phyloP scores from a whole-genome alignment of 176 grass and related monocot species.

The Panicum miliaceum region DNA sequence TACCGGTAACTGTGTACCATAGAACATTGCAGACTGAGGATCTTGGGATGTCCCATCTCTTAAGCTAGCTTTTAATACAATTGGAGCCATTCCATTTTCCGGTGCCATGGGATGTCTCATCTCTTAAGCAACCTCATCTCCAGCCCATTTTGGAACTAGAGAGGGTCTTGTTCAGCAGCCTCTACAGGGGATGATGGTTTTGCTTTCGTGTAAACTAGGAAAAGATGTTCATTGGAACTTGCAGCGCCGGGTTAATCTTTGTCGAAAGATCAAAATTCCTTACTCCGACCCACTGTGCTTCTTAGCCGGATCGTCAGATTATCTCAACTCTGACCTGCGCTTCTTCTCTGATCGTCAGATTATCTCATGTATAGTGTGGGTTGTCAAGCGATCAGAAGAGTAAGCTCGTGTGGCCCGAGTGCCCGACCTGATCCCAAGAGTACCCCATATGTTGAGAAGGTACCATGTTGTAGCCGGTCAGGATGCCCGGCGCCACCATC shows the following conservation, averaged over 20 bases:
- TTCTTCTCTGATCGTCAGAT: too few species aligned
- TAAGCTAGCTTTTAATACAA: slow-evolving; percentile 8
- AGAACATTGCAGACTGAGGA: not conserved
- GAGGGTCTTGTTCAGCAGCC: not conserved
- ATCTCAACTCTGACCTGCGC: too few species aligned
- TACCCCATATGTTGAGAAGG: too few species aligned
- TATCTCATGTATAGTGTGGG: too few species aligned
- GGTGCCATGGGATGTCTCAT: not conserved
- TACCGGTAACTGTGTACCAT: slow-evolving; percentile 25
- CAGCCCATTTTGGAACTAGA: slow-evolving; percentile 3
- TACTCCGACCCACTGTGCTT: too few species aligned
- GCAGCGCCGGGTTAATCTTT: not conserved
- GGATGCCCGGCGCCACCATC: too few species aligned
- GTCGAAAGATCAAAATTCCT: too few species aligned
- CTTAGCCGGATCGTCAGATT: too few species aligned
- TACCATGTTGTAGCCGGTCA: too few species aligned
- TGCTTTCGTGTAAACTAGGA: slow-evolving; percentile 15
- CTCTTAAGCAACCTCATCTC: not conserved
- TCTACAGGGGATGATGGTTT: not conserved
- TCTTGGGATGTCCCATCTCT: not conserved
- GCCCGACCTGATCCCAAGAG: too few species aligned
- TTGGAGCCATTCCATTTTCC: slow-evolving; percentile 20
- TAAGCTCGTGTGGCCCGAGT: too few species aligned
- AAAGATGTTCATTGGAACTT: not conserved
- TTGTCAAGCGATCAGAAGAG: too few species aligned